Base-by-base conservation (phyloP, 1,284 basidiomycete species). In the Schizopora paradoxa region DNA sequence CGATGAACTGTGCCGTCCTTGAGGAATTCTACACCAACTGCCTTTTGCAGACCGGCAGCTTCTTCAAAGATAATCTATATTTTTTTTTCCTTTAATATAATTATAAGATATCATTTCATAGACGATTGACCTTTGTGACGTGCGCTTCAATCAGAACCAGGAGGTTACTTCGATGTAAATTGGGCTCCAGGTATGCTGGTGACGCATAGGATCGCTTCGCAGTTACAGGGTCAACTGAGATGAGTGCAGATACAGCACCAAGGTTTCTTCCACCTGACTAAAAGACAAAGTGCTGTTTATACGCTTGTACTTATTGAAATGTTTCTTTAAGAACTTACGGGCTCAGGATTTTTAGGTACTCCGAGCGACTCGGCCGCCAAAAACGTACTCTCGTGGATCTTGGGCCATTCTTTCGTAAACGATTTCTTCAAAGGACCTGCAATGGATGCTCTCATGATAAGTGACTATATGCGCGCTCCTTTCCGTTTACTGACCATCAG, bases 101-200 rank as follows among this genome's bases (percentile, higher is more conserved):
- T 14, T 19, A 19, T 16, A 7, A 4, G 18, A 3, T 35, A 8
- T 5, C n/a, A 16, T n/a, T 25, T 14, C 2, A 16, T 19, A 6
- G 22, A 10, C n/a, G n/a, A n/a, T n/a, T 21, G 10, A 54, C 21
- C 38, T 47, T 52, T 2, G 53, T 55, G 10, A 56, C 59, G 18
- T 44, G 50, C 0, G 55, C 51, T 3, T 54, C 7, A 10, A 60
- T 44, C 1, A 60, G 47, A 31, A 60, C 48, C 36, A 58, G 49
- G 27, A 61, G 51, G 42, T 59, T 61, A 1, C 51, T 13, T 4
- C 58, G 43, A 16, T 28, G 22, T 5, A 56, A 29, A 4, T 57
- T 48, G 13, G 64, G 61, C 1, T 57, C 53, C n/a, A 75, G 54
- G 52, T 70, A 71, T 2, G 62, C 56, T 3, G 66, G 27, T 11